phyloP scores from a whole-genome alignment of 768 basidiomycete genomes.

The Mycena indigotica region DNA sequence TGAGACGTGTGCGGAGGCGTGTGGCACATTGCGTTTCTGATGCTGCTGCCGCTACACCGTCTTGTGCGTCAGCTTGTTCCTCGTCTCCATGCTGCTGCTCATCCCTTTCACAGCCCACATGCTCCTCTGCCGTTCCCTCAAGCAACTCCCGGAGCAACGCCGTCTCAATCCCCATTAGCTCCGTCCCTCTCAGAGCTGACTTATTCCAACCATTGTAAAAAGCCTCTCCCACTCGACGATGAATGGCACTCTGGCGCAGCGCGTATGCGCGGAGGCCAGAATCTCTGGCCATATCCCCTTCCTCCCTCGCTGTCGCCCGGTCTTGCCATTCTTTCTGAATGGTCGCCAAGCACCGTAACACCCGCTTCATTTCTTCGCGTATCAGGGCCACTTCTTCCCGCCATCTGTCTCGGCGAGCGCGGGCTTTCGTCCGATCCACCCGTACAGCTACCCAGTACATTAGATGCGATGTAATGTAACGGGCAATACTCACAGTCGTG shows the following conservation, averaged over 20 bases:
- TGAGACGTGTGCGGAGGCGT: too few species aligned
- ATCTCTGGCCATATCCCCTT: not conserved
- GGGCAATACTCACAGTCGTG: not conserved
- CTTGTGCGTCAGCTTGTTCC: not conserved
- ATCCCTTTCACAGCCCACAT: not conserved
- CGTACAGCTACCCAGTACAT: too few species aligned
- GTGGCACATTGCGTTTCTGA: too few species aligned
- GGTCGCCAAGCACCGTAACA: constrained; percentile 5
- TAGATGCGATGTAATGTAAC: too few species aligned
- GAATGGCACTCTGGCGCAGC: not conserved
- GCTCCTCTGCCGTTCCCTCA: not conserved
- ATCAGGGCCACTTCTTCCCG: constrained; percentile 14
- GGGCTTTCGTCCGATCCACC: constrained; percentile 12
- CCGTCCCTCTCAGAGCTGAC: not conserved
- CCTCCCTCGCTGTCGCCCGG: not conserved
- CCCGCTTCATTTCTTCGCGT: constrained; percentile 19
- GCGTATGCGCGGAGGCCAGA: constrained; percentile 3
- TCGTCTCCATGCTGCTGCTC: not conserved
- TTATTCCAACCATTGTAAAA: not conserved
- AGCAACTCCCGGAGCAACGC: not conserved
- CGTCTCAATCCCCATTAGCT: not conserved
- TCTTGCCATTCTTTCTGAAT: constrained; percentile 1
- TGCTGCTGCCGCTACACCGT: too few species aligned
- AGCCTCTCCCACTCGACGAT: not conserved
- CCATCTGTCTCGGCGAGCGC: constrained; percentile 7